Conservation (phyloP, 495 filamentous ascomycete genomes). For the Tuber melanosporum region DNA sequence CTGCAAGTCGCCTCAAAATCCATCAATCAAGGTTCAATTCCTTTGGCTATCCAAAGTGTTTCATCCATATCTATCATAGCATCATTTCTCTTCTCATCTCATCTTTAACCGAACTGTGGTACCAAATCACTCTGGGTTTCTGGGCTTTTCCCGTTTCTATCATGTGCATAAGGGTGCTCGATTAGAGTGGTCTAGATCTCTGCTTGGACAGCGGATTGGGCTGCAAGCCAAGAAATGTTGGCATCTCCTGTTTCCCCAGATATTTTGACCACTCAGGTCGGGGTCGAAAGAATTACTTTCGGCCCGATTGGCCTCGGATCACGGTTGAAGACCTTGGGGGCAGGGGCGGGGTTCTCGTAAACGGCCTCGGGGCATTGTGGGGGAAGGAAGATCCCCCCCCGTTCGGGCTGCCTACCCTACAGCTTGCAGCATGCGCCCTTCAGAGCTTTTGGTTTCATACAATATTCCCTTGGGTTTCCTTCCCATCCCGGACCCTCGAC, state of each 20-base stretch:
- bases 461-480: neutral
- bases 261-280: neutral
- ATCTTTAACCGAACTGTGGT: neutral
- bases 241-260: neutral
- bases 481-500: neutral
- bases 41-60: neutral
- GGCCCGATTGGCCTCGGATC: conserved; percentile 1
- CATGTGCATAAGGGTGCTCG: neutral
- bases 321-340: neutral
- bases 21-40: neutral
- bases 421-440: neutral
- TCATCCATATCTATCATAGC: neutral
- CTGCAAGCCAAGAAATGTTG: conserved; percentile 3
- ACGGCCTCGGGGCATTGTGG: neutral
- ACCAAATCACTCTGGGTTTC: neutral
- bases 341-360: neutral
- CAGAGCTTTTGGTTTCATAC: neutral
- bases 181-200: conserved; percentile 1
- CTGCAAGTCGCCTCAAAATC: neutral
- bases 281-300: neutral
- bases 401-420: neutral
- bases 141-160: neutral
- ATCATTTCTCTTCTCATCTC: conserved; percentile 2
- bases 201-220: neutral
- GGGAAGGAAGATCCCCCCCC: neutral